Percentiles rank a stretch among this genome's conserved stretches.
phyloP scores from a whole-genome alignment of 1,284 basidiomycete genomes.

The Apiotrichum gamsii region DNA sequence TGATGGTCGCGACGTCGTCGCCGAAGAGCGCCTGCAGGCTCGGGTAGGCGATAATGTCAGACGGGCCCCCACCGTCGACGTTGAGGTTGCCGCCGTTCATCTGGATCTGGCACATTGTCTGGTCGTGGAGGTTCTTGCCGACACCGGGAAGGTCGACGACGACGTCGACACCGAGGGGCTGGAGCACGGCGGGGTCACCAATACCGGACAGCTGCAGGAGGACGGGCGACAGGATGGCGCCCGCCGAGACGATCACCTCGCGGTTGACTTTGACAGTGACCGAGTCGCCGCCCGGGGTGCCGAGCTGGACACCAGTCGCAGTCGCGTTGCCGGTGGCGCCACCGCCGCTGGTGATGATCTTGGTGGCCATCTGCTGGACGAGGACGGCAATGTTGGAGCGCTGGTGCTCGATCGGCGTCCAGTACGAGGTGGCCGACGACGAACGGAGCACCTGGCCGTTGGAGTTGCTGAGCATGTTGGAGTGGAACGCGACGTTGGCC shows the following conservation, averaged over 20 bases:
- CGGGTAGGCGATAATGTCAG: constrained; percentile 22
- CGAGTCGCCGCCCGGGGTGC: constrained; percentile 33
- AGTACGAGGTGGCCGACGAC: constrained; percentile 50
- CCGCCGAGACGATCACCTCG: constrained; percentile 53
- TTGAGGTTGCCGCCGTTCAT: constrained; percentile 31
- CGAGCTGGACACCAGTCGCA: constrained; percentile 58
- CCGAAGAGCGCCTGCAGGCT: constrained; percentile 22
- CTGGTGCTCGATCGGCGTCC: constrained; percentile 43
- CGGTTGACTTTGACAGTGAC: constrained; percentile 52
- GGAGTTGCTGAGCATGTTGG: constrained; percentile 38
- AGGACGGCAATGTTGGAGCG: constrained; percentile 59
- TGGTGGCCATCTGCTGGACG: constrained; percentile 56
- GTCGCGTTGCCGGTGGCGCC: constrained; percentile 47
- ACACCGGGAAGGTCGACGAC: constrained; percentile 57
- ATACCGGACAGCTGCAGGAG: constrained; percentile 65
- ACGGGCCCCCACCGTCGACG: constrained; percentile 16
- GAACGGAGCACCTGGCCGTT: no score
- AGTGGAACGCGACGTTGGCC: constrained; percentile 54
- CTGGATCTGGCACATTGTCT: constrained; percentile 45
- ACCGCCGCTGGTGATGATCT: constrained; percentile 50
- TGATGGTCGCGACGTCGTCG: background rate
- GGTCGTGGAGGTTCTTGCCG: constrained; percentile 68
- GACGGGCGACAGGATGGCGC: constrained; percentile 60
- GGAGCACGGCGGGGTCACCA: constrained; percentile 57
- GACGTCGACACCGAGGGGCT: constrained; percentile 52